Evolutionary conservation across 108 stramenopile species (phyloP).

Genomic region (Cyclotella kingstonii): DNA sequence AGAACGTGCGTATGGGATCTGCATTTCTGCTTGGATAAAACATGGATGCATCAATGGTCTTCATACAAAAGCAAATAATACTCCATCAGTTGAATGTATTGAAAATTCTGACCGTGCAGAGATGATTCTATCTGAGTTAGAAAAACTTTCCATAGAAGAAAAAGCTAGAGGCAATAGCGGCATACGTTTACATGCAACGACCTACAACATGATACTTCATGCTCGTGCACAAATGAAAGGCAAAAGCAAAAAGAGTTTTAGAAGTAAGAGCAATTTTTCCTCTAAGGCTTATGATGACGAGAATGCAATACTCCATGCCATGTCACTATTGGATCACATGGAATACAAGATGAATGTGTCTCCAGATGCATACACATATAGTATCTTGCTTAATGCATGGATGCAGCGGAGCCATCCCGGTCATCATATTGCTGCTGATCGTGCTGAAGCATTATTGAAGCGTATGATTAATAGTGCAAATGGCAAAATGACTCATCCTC

Average conservation of each 20-base stretch:
- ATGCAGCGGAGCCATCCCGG: conserved; percentile 34
- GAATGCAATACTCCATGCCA: conserved; percentile 28
- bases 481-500: background rate
- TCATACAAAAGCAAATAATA: background rate
- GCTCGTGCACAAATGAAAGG: conserved; percentile 20
- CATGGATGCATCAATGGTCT: background rate
- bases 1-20: conserved; percentile 35
- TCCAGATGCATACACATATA: conserved; percentile 42
- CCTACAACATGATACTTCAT: conserved; percentile 39
- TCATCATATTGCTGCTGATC: conserved; percentile 41
- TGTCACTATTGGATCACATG: conserved; percentile 38
- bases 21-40: conserved; percentile 35
- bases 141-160: conserved; percentile 26
- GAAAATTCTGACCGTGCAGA: conserved; percentile 36
- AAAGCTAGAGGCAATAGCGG: conserved; percentile 18
- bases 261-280: background rate
- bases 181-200: conserved; percentile 28
- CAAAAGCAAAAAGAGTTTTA: background rate
- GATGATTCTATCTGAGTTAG: conserved; percentile 32
- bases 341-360: conserved; percentile 23
- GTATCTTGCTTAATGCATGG: conserved; percentile 41
- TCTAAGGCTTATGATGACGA: conserved; percentile 17
- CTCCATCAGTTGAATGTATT: conserved; percentile 13
- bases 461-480: conserved; percentile 26
- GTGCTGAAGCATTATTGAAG: conserved; percentile 35